Conservation (phyloP, 2,329 filamentous ascomycete genomes). For the Colletotrichum liriopes region DNA sequence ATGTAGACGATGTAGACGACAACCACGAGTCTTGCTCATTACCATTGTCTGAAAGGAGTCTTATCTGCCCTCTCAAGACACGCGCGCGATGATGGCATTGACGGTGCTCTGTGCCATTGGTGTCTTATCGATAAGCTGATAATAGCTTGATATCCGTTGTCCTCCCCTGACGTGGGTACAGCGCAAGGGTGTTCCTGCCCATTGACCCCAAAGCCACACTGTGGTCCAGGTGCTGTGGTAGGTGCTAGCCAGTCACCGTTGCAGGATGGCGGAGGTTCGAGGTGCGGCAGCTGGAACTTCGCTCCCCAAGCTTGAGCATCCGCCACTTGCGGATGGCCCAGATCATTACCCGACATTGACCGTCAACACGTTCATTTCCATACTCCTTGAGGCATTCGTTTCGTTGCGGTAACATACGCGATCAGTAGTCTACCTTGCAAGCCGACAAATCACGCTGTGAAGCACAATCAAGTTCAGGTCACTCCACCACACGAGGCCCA, state of each 20-base stretch:
- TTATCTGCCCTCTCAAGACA: too few relatives aligned
- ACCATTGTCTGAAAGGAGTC: too few relatives aligned
- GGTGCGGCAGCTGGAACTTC: not conserved
- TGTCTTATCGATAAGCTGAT: not conserved
- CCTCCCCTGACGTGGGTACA: not conserved
- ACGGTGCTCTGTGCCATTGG: too few relatives aligned
- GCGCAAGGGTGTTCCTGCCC: not conserved
- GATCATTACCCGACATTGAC: not conserved
- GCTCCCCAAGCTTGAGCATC: not conserved
- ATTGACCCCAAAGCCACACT: not conserved
- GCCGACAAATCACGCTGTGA: not conserved
- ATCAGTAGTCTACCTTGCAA: not conserved
- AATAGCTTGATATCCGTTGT: too few relatives aligned
- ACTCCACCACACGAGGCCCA: not conserved
- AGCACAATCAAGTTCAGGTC: not conserved
- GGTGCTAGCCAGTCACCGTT: not conserved
- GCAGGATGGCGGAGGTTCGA: not conserved
- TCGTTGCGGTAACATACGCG: not conserved
- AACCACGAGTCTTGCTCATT: too few relatives aligned
- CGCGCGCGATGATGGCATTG: too few relatives aligned
- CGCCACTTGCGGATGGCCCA: not conserved
- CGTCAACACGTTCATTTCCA: slow-evolving; percentile 15
- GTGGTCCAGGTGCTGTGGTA: not conserved
- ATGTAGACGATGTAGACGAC: too few relatives aligned
- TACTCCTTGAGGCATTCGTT: slow-evolving; percentile 10